Evolutionary conservation across 345 rosid genomes (phyloP), one percentile per base, ranked within the genome.

Genomic region (Aquilaria yunnanensis): DNA sequence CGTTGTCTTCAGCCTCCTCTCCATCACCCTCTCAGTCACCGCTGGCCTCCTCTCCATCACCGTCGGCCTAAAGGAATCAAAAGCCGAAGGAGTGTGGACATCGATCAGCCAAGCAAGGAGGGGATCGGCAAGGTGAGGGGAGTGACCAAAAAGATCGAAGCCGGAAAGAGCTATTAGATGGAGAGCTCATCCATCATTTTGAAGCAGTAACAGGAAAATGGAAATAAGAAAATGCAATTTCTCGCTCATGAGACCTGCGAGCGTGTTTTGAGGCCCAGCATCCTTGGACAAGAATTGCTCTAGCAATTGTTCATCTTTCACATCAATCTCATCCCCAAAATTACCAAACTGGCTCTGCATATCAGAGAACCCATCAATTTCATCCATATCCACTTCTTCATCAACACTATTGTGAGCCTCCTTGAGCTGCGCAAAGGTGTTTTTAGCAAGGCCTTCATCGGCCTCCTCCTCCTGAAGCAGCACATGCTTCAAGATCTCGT

Each of bases 391-490:
- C 12, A 78, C 88, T 2, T 84, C 88, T 11, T 77, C 84, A 6
- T 47, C 75, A 2, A 52, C 64, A 67, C 55, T 73, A 33, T 56
- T 64, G 32, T 57, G 48, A n/a, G 80, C 85, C 51, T 68, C 82
- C 2, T 75, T 85, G 16, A 79, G 65, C 2, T 67, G 68, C 31
- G 67, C 63, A 49, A 85, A 76, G 4, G 72, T 80, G 12, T 54
- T 65, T 59, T 32, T 56, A 56, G 75, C 75, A 33, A 57, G 64
- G 32, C 61, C 73, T 64, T 72, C 85, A 0, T 69, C 81, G 14
- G 71, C 88, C 68, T 85, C 97, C 75, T 94, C 99, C 74, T 85
- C 96, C 72, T 90, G 99, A 47, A 82, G 71, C 69, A 88, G 73
- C 0, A 96, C 97, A 71, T 78, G 88, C 68, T 88, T 94, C 76